Evolutionary conservation across 805 yeast genomes (phyloP).

Genomic region (Pichia membranifaciens): DNA sequence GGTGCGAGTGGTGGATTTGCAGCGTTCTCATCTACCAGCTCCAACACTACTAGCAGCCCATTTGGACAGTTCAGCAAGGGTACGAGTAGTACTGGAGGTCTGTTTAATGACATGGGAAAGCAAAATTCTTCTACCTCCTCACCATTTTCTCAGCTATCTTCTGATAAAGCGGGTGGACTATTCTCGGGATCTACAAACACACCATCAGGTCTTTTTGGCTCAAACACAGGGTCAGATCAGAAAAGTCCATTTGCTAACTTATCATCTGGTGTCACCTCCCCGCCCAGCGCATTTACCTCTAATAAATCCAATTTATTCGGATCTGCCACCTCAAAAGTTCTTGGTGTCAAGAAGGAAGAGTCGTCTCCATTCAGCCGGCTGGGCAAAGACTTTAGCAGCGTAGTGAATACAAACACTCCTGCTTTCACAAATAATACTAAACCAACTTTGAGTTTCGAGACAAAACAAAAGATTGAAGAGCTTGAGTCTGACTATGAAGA

Average conservation of each 20-base stretch:
- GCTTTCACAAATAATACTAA: neutral
- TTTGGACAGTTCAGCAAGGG: conserved; percentile 12
- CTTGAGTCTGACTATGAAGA: conserved; percentile 4
- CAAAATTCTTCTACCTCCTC: conserved; percentile 2
- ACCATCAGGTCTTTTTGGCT: neutral
- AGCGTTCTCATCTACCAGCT: neutral
- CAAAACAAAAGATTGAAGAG: conserved; percentile 5
- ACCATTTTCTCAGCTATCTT: neutral
- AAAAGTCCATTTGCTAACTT: neutral
- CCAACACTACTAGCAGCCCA: neutral
- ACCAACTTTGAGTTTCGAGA: neutral
- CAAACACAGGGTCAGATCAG: neutral
- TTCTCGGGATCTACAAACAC: neutral
- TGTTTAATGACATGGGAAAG: neutral
- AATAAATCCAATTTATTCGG: neutral
- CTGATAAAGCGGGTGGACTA: neutral
- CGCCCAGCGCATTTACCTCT: too few species aligned
- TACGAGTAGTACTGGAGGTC: neutral
- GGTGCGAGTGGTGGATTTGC: neutral
- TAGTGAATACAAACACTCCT: too few species aligned
- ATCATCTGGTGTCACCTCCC: neutral
- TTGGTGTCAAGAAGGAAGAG: neutral
- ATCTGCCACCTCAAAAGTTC: neutral
- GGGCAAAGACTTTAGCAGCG: neutral
- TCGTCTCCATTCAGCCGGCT: neutral